These are phyloP conservation scores for Colletotrichum eleusines DNA, from an alignment of 2,329 filamentous ascomycete species.

Conservation along the genomic window DNA sequence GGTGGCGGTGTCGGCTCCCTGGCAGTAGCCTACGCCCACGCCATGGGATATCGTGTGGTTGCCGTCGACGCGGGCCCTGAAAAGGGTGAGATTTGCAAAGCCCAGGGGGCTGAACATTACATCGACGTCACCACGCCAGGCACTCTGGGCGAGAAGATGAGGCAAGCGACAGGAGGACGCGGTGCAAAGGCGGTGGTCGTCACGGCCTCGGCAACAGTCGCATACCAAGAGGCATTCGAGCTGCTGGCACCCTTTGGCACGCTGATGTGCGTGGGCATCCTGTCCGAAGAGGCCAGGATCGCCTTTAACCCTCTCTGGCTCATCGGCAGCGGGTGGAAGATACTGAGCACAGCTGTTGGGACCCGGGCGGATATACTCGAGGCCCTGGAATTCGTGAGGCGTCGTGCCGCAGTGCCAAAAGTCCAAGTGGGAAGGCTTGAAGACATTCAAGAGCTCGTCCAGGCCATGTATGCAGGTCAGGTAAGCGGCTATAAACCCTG, in stretches of 20 bases:
- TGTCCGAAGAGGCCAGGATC: constrained; percentile 43
- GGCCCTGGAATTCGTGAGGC: constrained; percentile 56
- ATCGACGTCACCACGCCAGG: constrained; percentile 49
- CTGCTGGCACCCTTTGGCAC: constrained; percentile 54
- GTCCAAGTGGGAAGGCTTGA: constrained; percentile 45
- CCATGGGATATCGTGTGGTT: constrained; percentile 57
- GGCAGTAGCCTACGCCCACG: constrained; percentile 54
- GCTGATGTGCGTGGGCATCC: constrained; percentile 55
- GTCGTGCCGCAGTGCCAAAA: constrained; percentile 40
- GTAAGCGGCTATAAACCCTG: neutral
- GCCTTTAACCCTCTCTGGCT: constrained; percentile 52
- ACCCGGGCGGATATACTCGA: constrained; percentile 54
- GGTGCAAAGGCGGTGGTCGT: constrained; percentile 50
- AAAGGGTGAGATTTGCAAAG: constrained; percentile 48
- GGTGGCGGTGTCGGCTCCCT: constrained; percentile 56
- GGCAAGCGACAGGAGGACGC: constrained; percentile 43
- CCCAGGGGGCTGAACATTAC: constrained; percentile 53
- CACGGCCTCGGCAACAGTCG: constrained; percentile 46
- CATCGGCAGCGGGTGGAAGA: constrained; percentile 51
- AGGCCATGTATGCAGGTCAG: constrained; percentile 28
- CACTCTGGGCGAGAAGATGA: constrained; percentile 45
- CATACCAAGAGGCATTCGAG: constrained; percentile 52
- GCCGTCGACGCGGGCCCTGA: constrained; percentile 53
- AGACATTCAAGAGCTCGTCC: constrained; percentile 40
- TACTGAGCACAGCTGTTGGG: constrained; percentile 53